Percentiles rank a stretch among this genome's conserved stretches.
These are phyloP conservation scores for Acorus gramineus DNA, from an alignment of 106 monocot species.

Conservation along the genomic window DNA sequence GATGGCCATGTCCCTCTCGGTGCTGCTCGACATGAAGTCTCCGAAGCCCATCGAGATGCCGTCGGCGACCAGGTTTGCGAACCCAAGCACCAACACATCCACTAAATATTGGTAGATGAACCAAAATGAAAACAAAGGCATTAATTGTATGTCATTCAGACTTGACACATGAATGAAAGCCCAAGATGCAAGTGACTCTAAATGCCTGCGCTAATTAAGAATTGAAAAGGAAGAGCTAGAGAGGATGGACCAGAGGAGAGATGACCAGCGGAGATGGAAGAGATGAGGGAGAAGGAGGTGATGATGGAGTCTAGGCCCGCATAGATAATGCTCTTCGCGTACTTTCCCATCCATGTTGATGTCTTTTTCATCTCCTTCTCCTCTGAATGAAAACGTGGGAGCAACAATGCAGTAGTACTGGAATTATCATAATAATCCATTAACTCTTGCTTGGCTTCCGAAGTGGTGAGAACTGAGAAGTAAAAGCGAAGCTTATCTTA, in stretches of 20 bases:
- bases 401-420: too few relatives aligned
- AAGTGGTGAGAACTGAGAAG: too few relatives aligned
- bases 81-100: slow-evolving; percentile 12
- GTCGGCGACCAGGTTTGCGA: slow-evolving; percentile 9
- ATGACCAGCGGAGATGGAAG: slow-evolving; percentile 16
- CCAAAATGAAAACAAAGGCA: too few relatives aligned
- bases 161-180: background rate
- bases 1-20: slow-evolving; percentile 6
- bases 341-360: background rate
- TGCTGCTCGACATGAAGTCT: slow-evolving; percentile 5
- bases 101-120: background rate
- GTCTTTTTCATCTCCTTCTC: too few relatives aligned
- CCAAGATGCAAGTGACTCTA: background rate
- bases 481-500: too few relatives aligned
- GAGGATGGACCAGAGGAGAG: slow-evolving; percentile 1
- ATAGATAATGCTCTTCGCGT: slow-evolving; percentile 8
- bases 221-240: background rate
- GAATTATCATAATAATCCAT: too few relatives aligned
- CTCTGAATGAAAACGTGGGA: too few relatives aligned
- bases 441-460: too few relatives aligned
- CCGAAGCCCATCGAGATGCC: slow-evolving; percentile 4
- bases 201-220: too few relatives aligned
- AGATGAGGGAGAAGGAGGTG: slow-evolving; percentile 22
- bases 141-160: too few relatives aligned
- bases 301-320: slow-evolving; percentile 14